A percentile compares a stretch with the other conserved stretches of the same genome.
Conservation (phyloP, 2,329 filamentous ascomycete species). For the Ceratocystis eucalypticola region DNA sequence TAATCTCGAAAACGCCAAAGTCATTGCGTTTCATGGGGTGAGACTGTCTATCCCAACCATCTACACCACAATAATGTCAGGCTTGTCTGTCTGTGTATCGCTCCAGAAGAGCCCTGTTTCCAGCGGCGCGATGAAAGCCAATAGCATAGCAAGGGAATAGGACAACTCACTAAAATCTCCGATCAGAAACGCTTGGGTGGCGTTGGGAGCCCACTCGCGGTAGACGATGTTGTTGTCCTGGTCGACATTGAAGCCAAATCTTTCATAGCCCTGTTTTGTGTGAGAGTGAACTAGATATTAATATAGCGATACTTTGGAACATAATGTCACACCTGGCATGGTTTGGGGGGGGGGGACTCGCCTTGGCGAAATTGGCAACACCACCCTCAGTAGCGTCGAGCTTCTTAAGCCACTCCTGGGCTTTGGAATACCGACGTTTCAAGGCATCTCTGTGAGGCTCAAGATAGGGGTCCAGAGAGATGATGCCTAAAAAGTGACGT, state of each 20-base stretch:
- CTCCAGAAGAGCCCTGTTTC: background rate
- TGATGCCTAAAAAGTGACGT: slow-evolving; percentile 48
- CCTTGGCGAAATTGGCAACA: slow-evolving; percentile 79
- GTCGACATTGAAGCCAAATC: slow-evolving; percentile 71
- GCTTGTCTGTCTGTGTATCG: background rate
- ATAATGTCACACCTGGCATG: background rate
- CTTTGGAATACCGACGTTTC: slow-evolving; percentile 60
- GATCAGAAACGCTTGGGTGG: slow-evolving; percentile 67
- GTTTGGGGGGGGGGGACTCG: slow-evolving; percentile 26
- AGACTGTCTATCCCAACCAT: slow-evolving; percentile 72
- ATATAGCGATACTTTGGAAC: background rate
- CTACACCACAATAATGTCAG: slow-evolving; percentile 30
- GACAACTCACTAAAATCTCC: slow-evolving; percentile 74
- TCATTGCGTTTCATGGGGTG: slow-evolving; percentile 77
- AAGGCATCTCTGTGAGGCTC: slow-evolving; percentile 69
- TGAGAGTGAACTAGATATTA: background rate
- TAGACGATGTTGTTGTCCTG: slow-evolving; percentile 77
- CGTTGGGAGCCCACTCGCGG: slow-evolving; percentile 93
- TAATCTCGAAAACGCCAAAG: slow-evolving; percentile 79
- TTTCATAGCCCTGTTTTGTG: slow-evolving; percentile 57
- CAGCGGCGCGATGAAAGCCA: background rate
- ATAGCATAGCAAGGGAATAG: background rate
- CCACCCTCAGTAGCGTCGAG: slow-evolving; percentile 79
- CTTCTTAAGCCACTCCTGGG: slow-evolving; percentile 73
- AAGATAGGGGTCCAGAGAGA: slow-evolving; percentile 80